Base-by-base conservation (phyloP, 2,329 filamentous ascomycete genomes). In the Curvularia verruculosa region DNA sequence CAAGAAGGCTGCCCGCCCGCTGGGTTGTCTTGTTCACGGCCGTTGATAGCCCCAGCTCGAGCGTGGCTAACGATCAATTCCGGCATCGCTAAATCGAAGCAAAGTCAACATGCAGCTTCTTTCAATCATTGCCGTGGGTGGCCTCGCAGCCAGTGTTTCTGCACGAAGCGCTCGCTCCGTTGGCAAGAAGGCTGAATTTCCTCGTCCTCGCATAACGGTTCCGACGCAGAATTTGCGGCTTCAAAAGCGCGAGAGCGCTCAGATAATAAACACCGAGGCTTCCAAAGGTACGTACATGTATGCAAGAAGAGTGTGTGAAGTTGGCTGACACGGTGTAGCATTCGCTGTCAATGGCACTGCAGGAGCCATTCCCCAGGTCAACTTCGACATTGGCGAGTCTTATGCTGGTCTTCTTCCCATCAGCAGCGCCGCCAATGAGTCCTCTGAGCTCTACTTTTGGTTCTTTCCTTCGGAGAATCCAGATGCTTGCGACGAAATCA, bases 351-450 rank as follows among this genome's bases (percentile, higher is more conserved):
- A 78, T 56, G 75, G 75, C 48, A 71, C 73, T 15, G 74, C 72
- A 1, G 70, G 71, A 44, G 70, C 68, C 1, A 73, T 77, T n/a
- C 80, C 91, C 67, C 71, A 79, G 40, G 77, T 81, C 18, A 64
- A 77, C 53, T 80, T 80, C 55, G 75, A 81, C 61, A 75, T 80
- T 60, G 78, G 76, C 52, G 78, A 80, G 59, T 74, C 69, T 4
- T 80, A 80, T 39, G 77, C 78, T 44, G 77, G 79, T 34, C 75
- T 83, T 3, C 69, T 88, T 6, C 84, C 85, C 5, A 85, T 87
- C 62, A 70, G 65, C 52, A 81, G 81, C 43, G 73, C 72, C 52
- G 73, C 75, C 9, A 81, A 83, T 57, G 72, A 73, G 54, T 78
- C 81, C 34, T 75, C 77, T 15, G 69, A 79, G 61, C 69, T 83